phyloP scores from a whole-genome alignment of 768 basidiomycete species.

The Coprinopsis strossmayeri region DNA sequence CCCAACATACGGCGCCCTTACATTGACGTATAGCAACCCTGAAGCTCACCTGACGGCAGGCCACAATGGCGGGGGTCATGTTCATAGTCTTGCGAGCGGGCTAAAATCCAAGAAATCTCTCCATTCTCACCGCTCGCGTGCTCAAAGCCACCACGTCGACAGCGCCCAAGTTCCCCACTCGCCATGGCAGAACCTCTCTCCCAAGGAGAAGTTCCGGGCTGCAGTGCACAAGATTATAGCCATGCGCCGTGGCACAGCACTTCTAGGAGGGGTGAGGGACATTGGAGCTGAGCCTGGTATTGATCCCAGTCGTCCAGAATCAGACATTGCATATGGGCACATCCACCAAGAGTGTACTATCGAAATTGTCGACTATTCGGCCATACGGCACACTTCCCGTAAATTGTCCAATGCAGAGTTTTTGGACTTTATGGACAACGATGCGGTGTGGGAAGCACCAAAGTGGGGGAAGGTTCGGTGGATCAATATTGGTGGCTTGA shows the following conservation, averaged over 20 bases:
- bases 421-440: constrained; percentile 44
- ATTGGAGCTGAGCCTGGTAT: constrained; percentile 69
- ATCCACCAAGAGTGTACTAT: constrained; percentile 58
- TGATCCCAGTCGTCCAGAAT: constrained; percentile 56
- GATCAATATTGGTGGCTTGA: constrained; percentile 65
- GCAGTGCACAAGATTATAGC: constrained; percentile 58
- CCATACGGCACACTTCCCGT: constrained; percentile 43
- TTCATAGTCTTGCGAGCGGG: constrained; percentile 11
- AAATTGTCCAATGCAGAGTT: constrained; percentile 59
- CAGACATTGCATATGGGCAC: constrained; percentile 49
- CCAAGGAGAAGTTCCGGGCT: constrained; percentile 46
- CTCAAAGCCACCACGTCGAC: constrained; percentile 7
- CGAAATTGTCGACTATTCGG: constrained; percentile 62
- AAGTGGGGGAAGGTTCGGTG: constrained; percentile 66
- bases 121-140: constrained; percentile 15
- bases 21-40: background rate
- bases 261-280: constrained; percentile 26
- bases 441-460: constrained; percentile 38
- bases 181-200: constrained; percentile 21
- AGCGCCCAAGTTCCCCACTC: constrained; percentile 4
- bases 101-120: constrained; percentile 12
- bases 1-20: constrained; percentile 4
- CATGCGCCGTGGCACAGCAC: constrained; percentile 47
- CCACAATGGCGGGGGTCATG: background rate
- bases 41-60: background rate